Base-by-base conservation (phyloP, 768 basidiomycete species). In the Mrakia blollopis region DNA sequence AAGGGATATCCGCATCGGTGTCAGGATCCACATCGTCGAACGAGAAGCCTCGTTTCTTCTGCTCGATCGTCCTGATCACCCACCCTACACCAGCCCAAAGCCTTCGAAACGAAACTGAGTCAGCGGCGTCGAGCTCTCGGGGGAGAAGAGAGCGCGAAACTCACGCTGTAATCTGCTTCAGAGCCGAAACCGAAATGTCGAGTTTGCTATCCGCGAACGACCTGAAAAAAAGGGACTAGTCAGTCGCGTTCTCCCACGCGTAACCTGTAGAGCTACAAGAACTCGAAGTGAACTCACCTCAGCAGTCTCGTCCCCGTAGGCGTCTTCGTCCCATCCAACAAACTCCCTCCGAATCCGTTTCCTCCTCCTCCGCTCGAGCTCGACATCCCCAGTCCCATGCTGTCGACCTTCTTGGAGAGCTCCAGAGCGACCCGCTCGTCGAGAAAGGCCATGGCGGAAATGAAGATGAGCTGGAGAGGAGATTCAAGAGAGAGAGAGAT, bases 31-130 rank as follows among this genome's bases (percentile, higher is more conserved):
- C 69, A 28, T 78, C 77, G 10, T 74, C 73, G 41, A 62, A 39
- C 18, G 65, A 61, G 25, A 62, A 68, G 7, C 77, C 77, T 23
- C 77, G 72, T 50, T 74, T 65, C 70, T 78, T 78, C 73, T 78
- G 77, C 16, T 78, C 73, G 61, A 78, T 78, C 60, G 77, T 78
- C 8, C 77, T n/a, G 11, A 74, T 57, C 18, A 78, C 77, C 77
- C 77, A 78, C 18, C 73, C 72, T 8, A 75, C 77, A 18, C 77
- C 73, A n/a, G 73, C 77, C 77, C 77, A 78, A 39, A 39, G 77
- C 11, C 41, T 68, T 39, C 37, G 16, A 23, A 10, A 18, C 37
- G 32, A 65, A 13, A 35, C 30, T 8, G 11, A 32, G 37, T 13
- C 30, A 65, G 63, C 30, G 7, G 11, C 8, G 2, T 30, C 4